Percentiles rank a stretch among this genome's conserved stretches.
These are phyloP conservation scores for Plenodomus tracheiphilus DNA, from an alignment of 2,329 filamentous ascomycete species.

Conservation along the genomic window DNA sequence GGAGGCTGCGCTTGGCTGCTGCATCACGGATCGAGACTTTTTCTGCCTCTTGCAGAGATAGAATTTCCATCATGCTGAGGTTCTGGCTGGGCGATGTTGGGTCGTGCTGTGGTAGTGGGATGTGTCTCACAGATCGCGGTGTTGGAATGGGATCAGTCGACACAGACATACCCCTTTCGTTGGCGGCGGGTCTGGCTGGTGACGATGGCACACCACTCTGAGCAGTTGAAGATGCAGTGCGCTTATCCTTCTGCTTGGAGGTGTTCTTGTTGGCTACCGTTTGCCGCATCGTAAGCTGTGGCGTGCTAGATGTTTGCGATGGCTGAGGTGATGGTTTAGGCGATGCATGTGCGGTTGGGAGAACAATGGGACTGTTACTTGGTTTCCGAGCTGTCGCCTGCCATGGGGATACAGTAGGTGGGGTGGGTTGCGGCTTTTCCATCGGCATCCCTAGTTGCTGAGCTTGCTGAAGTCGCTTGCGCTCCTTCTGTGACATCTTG, in stretches of 20 bases:
- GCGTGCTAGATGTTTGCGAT: slow-evolving; percentile 41
- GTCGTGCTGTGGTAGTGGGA: slow-evolving; percentile 58
- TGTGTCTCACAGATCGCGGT: slow-evolving; percentile 54
- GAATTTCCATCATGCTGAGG: slow-evolving; percentile 83
- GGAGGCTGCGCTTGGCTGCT: slow-evolving; percentile 81
- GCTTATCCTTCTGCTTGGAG: slow-evolving; percentile 32
- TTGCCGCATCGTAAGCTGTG: slow-evolving; percentile 64
- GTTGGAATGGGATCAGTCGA: slow-evolving; percentile 40
- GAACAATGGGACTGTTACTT: slow-evolving; percentile 19
- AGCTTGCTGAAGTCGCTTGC: slow-evolving; percentile 63
- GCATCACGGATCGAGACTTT: slow-evolving; percentile 82
- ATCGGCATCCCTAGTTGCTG: slow-evolving; percentile 38
- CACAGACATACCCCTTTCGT: slow-evolving; percentile 40
- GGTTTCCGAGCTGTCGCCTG: slow-evolving; percentile 37
- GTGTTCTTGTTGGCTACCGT: slow-evolving; percentile 51
- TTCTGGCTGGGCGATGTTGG: slow-evolving; percentile 68
- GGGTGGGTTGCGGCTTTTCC: slow-evolving; percentile 34
- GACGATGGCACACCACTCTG: slow-evolving; percentile 17
- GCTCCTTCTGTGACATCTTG: slow-evolving; percentile 89
- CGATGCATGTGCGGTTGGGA: slow-evolving; percentile 9
- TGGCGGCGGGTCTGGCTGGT: slow-evolving; percentile 27
- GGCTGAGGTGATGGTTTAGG: slow-evolving; percentile 20
- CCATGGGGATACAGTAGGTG: slow-evolving; percentile 40
- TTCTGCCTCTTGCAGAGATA: slow-evolving; percentile 82
- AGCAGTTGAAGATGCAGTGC: slow-evolving; percentile 17